These are phyloP conservation scores for Kalanchoe fedtschenkoi DNA, from an alignment of 164 flowering plant species.

Conservation along the genomic window DNA sequence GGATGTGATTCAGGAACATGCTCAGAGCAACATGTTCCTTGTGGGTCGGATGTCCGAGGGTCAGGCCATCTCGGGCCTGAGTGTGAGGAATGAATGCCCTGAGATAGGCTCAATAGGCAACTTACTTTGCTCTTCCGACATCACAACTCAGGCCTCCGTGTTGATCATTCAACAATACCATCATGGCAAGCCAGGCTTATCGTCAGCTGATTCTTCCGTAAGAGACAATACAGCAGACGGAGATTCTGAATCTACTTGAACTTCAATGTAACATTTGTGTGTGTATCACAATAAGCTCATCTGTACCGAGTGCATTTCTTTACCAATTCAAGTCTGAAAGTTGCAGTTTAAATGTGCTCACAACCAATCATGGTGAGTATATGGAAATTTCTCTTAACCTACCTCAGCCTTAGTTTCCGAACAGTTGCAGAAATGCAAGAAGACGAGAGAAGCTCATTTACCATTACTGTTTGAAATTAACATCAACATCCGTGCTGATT, in stretches of 20 bases:
- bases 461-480: too few relatives aligned
- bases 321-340: too few relatives aligned
- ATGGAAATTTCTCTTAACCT: too few relatives aligned
- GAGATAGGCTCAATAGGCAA: constrained; percentile 68
- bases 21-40: constrained; percentile 33
- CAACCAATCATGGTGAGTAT: too few relatives aligned
- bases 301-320: too few relatives aligned
- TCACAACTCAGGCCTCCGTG: constrained; percentile 49
- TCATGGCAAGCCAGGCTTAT: not conserved
- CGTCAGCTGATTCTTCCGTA: not conserved
- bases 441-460: too few relatives aligned
- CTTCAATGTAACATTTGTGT: not conserved
- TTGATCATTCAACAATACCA: constrained; percentile 51
- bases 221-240: not conserved
- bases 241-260: not conserved
- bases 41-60: constrained; percentile 43
- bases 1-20: constrained; percentile 10
- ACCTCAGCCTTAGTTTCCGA: too few relatives aligned
- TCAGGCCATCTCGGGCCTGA: constrained; percentile 12
- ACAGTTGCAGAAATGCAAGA: too few relatives aligned
- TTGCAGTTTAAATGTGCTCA: too few relatives aligned
- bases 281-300: not conserved
- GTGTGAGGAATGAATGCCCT: constrained; percentile 30
- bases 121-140: constrained; percentile 32
- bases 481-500: too few relatives aligned